A percentile compares a stretch with the other conserved stretches of the same genome.
Evolutionary conservation across 306 rosid genomes (phyloP).

Genomic region (Cicer yamashitae): DNA sequence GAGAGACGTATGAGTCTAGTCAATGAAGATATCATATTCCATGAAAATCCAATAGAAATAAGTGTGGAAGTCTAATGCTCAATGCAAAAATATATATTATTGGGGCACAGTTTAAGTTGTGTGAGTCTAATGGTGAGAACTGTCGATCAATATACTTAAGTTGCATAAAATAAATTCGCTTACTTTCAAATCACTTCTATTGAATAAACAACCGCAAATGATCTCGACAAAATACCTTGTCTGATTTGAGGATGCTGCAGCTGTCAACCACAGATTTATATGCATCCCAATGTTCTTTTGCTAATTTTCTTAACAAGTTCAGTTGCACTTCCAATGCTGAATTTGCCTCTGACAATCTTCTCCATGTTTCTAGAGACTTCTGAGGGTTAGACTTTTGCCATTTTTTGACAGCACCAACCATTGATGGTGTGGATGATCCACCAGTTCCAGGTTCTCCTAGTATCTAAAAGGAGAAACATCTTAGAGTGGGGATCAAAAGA

Average conservation of each 20-base stretch:
- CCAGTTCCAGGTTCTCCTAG: constrained; percentile 99
- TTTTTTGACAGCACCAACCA: constrained; percentile 95
- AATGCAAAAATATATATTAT: not conserved
- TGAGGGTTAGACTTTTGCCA: constrained; percentile 93
- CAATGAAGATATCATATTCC: constrained; percentile 23
- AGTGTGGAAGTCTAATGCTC: constrained; percentile 15
- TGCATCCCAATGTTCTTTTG: constrained; percentile 83
- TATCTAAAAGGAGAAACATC: constrained; percentile 57
- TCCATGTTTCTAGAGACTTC: constrained; percentile 78
- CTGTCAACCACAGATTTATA: constrained; percentile 63
- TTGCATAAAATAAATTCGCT: constrained; percentile 21
- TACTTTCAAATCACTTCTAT: constrained; percentile 34
- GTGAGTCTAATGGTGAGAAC: constrained; percentile 28
- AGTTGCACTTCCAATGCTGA: constrained; percentile 76
- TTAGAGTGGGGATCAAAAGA: constrained; percentile 37
- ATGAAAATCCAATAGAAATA: constrained; percentile 25
- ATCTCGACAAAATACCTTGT: constrained; percentile 62
- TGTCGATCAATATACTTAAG: constrained; percentile 30
- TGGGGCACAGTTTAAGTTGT: constrained; percentile 11
- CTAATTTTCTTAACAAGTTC: constrained; percentile 65
- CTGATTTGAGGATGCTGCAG: constrained; percentile 76
- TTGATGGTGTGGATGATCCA: constrained; percentile 96
- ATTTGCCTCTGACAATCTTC: constrained; percentile 82
- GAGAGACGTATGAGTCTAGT: constrained; percentile 5
- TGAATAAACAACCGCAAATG: constrained; percentile 26